These are phyloP conservation scores for Asterophora lycoperdoides DNA, from an alignment of 768 basidiomycete species.

Conservation along the genomic window DNA sequence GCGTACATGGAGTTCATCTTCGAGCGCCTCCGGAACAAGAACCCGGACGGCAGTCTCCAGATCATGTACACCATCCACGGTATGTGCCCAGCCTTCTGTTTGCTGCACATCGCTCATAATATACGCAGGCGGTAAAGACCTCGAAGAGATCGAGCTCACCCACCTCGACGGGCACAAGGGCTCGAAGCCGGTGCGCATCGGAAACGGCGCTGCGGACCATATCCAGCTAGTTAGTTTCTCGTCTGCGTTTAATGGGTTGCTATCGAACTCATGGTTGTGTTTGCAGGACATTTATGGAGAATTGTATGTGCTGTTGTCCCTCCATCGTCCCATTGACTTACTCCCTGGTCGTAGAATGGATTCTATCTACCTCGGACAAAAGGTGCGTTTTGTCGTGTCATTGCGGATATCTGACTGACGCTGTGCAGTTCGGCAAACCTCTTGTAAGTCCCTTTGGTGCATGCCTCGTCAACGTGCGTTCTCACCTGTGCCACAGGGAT, in stretches of 20 bases:
- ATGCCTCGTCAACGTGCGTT: background rate
- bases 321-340: too few relatives aligned
- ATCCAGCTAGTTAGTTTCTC: conserved; percentile 12
- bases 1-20: conserved; percentile 93
- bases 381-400: conserved; percentile 42
- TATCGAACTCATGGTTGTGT: background rate
- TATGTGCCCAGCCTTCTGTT: conserved; percentile 14
- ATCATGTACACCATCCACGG: conserved; percentile 99
- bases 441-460: conserved; percentile 47
- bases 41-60: conserved; percentile 87
- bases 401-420: background rate
- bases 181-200: conserved; percentile 83
- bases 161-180: conserved; percentile 90
- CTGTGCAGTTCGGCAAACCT: conserved; percentile 64
- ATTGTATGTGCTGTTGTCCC: conserved; percentile 45
- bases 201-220: conserved; percentile 88
- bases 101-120: background rate
- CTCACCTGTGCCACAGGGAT: conserved; percentile 20
- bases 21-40: conserved; percentile 74
- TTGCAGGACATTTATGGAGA: conserved; percentile 94
- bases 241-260: background rate
- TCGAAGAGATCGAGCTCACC: conserved; percentile 77
- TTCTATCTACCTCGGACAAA: conserved; percentile 94
- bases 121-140: conserved; percentile 61
- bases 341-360: conserved; percentile 86